Evolutionary conservation across 148 eudicot species (phyloP).

Genomic region (Diospyros lotus): DNA sequence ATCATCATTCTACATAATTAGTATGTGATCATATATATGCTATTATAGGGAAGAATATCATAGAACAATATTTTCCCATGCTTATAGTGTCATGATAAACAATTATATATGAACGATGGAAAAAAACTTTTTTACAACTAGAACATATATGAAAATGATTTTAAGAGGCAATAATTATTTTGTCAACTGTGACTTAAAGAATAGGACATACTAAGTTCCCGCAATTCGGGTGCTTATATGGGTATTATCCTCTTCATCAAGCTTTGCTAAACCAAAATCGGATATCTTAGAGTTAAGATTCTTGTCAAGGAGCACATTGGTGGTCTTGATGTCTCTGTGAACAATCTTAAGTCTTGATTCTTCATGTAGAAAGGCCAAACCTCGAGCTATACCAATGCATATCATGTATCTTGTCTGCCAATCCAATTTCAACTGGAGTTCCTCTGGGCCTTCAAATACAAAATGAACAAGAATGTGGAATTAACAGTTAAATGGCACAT

Average conservation of each 20-base stretch:
- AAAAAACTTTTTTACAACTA: not conserved
- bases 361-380: slow-evolving; percentile 44
- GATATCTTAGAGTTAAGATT: slow-evolving; percentile 41
- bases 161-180: too few species aligned
- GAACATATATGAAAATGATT: not conserved
- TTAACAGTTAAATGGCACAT: not conserved
- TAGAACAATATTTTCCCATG: too few species aligned
- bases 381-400: slow-evolving; percentile 40
- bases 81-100: too few species aligned
- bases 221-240: slow-evolving; percentile 51
- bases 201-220: slow-evolving; percentile 39
- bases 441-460: slow-evolving; percentile 24
- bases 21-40: not conserved
- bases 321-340: slow-evolving; percentile 52
- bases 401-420: slow-evolving; percentile 38
- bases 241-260: slow-evolving; percentile 44
- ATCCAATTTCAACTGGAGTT: slow-evolving; percentile 26
- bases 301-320: slow-evolving; percentile 52
- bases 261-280: slow-evolving; percentile 46
- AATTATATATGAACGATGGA: not conserved
- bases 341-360: slow-evolving; percentile 52
- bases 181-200: not conserved
- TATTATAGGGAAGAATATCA: not conserved
- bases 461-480: not conserved
- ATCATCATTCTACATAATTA: too few species aligned